Conservation (phyloP, 129 eudicot genomes). For the Ambrosia trifida region DNA sequence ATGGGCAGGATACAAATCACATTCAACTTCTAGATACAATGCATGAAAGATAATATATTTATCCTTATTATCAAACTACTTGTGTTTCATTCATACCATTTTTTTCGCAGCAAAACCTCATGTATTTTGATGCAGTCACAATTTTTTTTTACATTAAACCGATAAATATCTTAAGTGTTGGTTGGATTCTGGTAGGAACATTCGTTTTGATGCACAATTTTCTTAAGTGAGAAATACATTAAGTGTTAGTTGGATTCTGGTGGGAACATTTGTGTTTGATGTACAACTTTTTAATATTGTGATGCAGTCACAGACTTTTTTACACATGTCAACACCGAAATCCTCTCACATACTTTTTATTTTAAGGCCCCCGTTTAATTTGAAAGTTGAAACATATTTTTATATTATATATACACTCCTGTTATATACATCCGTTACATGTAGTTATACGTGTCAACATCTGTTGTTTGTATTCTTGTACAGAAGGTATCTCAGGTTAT, state of each 20-base stretch:
- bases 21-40: not conserved
- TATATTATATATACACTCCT: not conserved
- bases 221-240: not conserved
- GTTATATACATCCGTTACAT: not conserved
- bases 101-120: not conserved
- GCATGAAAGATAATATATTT: not conserved
- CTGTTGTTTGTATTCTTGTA: slow-evolving; percentile 25
- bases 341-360: not conserved
- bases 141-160: too few species aligned
- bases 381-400: not conserved
- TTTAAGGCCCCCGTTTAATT: not conserved
- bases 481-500: slow-evolving; percentile 94
- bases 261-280: not conserved
- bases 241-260: not conserved
- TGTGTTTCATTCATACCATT: not conserved
- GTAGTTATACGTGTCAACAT: not conserved
- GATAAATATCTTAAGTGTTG: too few species aligned
- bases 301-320: not conserved
- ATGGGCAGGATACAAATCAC: not conserved
- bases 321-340: not conserved
- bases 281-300: not conserved
- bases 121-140: not conserved
- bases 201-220: too few species aligned
- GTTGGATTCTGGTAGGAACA: too few species aligned
- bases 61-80: not conserved